Percentiles rank a stretch among this genome's conserved stretches.
phyloP scores from a whole-genome alignment of 1,284 basidiomycete genomes.

The Leccinum subfulvum region DNA sequence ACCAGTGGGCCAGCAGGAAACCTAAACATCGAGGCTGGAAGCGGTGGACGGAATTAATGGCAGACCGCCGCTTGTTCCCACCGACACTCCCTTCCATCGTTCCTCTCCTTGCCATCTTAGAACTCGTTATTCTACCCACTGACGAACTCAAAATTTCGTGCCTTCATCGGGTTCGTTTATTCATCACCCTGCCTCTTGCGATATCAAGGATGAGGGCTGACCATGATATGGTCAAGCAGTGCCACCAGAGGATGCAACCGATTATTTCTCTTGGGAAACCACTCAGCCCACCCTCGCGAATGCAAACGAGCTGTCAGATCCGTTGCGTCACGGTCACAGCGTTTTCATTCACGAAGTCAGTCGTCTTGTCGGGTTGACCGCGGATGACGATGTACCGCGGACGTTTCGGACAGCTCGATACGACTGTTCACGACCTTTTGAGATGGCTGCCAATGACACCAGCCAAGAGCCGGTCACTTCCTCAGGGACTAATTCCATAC shows the following conservation, averaged over 20 bases:
- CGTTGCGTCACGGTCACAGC: constrained; percentile 21
- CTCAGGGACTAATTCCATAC: background rate
- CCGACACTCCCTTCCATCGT: too few species aligned
- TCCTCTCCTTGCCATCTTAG: too few species aligned
- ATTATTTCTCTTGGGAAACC: constrained; percentile 18
- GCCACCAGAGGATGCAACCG: background rate
- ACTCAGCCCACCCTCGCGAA: constrained; percentile 7
- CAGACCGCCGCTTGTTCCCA: too few species aligned
- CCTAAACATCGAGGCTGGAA: too few species aligned
- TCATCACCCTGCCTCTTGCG: too few species aligned
- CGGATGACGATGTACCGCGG: constrained; percentile 15
- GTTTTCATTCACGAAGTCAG: constrained; percentile 35
- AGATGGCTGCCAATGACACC: background rate
- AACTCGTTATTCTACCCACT: too few species aligned
- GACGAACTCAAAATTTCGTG: too few species aligned
- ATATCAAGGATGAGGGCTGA: too few species aligned
- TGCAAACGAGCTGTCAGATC: constrained; percentile 1
- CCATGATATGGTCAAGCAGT: background rate
- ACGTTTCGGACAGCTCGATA: background rate
- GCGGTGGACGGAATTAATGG: too few species aligned
- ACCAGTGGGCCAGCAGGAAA: too few species aligned
- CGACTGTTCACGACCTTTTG: background rate
- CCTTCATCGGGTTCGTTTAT: too few species aligned
- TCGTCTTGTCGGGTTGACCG: constrained; percentile 31
- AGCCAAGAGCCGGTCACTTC: background rate